Base-by-base conservation (phyloP, 2,329 filamentous ascomycete species). In the Chalaropsis ovoidea region DNA sequence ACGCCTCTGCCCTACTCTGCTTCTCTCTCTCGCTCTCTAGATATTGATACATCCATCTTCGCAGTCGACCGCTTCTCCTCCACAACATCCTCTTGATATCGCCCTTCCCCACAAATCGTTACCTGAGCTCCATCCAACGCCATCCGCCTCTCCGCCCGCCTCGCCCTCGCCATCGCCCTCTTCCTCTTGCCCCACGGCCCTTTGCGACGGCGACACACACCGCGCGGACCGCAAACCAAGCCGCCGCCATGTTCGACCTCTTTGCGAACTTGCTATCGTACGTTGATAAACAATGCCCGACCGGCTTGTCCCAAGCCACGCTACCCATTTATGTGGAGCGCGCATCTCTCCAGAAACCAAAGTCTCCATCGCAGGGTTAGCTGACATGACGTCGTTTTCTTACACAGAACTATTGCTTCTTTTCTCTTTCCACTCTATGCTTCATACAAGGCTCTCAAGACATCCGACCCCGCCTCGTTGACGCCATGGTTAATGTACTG, bases 401-500 rank as follows among this genome's bases (percentile, higher is more conserved):
- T 63, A 39, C 47, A 63, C 74, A 95, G 91, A 74, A 93, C 90
- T 69, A 76, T 93, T 74, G 86, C 89, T 67, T 95, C 92, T 66
- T 91, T 95, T 73, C 85, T 96, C 73, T 95, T 97, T 74, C 94
- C 94, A 63, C 85, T 96, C 69, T 97, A 96, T 78, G 92, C 93
- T 70, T 96, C 93, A 69, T 97, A 96, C 82, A 97, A 97, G 80
- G 93, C 94, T 61, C 87, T 99, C 73, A 93, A 94, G 77, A 92
- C 90, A 17, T 88, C 88, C 63, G 90, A 96, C 75, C 91, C 92
- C 1, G 87, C 90, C 45, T 86, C 95, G 73, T 82, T 96, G 68
- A 90, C 90, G 69, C 93, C 93, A 86, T 99, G 94, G 94, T 84
- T 97, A 70, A 97, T 97, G 88, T 99, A 97, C 82, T 99, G 93